Conservation (phyloP, 441 rosid species). For the Francoa sonchifolia region DNA sequence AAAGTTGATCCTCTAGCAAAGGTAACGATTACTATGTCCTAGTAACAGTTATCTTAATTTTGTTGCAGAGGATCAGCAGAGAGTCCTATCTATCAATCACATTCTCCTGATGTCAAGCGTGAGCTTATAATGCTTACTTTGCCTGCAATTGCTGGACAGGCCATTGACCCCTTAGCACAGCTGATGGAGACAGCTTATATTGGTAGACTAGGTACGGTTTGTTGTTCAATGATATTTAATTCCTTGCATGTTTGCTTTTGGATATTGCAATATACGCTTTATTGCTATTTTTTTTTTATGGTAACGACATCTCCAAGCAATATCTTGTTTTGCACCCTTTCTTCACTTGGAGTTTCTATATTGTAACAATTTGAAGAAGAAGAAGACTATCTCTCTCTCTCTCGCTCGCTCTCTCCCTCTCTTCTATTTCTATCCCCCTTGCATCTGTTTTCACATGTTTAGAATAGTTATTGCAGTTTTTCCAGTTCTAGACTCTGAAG, state of each 20-base stretch:
- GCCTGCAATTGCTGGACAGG: conserved; percentile 90
- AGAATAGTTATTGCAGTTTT: too few species aligned
- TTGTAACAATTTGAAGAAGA: too few species aligned
- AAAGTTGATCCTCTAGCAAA: background rate
- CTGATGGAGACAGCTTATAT: conserved; percentile 98
- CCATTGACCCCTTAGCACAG: conserved; percentile 74
- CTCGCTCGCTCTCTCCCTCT: too few species aligned
- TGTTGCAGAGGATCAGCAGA: conserved; percentile 29
- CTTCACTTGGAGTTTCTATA: too few species aligned
- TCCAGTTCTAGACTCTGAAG: too few species aligned
- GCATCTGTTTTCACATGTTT: too few species aligned
- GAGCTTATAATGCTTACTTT: conserved; percentile 71
- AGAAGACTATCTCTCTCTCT: too few species aligned
- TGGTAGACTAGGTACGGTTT: conserved; percentile 65
- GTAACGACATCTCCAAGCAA: background rate
- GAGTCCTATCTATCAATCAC: conserved; percentile 16
- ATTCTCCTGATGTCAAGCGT: conserved; percentile 31
- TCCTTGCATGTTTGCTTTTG: conserved; percentile 5
- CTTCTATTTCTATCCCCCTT: too few species aligned
- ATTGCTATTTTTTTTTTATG: background rate
- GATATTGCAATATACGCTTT: background rate
- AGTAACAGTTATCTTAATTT: conserved; percentile 8
- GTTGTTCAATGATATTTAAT: conserved; percentile 5
- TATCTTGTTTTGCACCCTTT: too few species aligned
- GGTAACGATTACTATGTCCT: background rate